Evolutionary conservation across 257 asterid species (phyloP).

Genomic region (Capsicum rhomboideum): DNA sequence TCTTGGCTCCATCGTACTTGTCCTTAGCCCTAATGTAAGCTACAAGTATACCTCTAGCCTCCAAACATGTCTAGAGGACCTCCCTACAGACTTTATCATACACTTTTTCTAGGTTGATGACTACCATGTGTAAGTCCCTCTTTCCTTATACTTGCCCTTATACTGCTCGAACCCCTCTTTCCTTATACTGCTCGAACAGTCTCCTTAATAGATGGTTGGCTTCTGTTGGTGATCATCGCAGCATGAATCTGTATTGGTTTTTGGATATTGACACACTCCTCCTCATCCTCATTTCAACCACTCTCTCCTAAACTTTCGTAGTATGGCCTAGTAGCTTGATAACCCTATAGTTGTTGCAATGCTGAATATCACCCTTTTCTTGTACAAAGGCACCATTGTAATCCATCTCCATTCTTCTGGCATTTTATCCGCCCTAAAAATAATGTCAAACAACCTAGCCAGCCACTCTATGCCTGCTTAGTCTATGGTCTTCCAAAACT

Average conservation of each 20-base stretch:
- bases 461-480: neutral
- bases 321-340: neutral
- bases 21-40: neutral
- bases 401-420: neutral
- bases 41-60: neutral
- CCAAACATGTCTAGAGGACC: neutral
- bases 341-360: neutral
- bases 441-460: neutral
- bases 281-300: neutral
- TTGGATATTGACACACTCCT: neutral
- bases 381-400: neutral
- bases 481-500: neutral
- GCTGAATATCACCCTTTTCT: neutral
- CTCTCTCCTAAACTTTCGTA: neutral
- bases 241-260: neutral
- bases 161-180: neutral
- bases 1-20: neutral
- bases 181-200: neutral
- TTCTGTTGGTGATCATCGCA: neutral
- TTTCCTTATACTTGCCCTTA: neutral
- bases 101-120: neutral
- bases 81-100: neutral
- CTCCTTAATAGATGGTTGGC: neutral
- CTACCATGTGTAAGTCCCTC: neutral
- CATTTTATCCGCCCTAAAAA: neutral